Conservation (phyloP, 2,329 filamentous ascomycete genomes). For the Clonostachys sp. region DNA sequence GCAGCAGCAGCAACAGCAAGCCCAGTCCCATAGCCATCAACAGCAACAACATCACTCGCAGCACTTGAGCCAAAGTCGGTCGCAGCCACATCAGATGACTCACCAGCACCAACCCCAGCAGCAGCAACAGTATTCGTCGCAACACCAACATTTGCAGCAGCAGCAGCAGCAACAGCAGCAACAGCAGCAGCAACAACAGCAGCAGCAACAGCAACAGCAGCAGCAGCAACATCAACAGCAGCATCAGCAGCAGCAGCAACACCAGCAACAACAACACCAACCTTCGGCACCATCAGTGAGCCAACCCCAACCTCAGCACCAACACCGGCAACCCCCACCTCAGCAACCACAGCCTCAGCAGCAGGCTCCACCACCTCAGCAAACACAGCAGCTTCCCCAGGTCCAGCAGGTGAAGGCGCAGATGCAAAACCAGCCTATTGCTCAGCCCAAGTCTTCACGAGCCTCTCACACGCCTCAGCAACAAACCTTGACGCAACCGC, state of each 20-base stretch:
- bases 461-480: slow-evolving; percentile 11
- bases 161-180: slow-evolving; percentile 13
- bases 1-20: slow-evolving; percentile 20
- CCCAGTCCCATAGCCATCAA: slow-evolving; percentile 16
- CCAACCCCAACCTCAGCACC: slow-evolving; percentile 17
- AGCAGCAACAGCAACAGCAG: slow-evolving; percentile 25
- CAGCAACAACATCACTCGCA: slow-evolving; percentile 21
- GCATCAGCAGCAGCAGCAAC: slow-evolving; percentile 16
- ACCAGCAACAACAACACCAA: slow-evolving; percentile 19
- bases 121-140: slow-evolving; percentile 13
- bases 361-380: slow-evolving; percentile 3
- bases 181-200: slow-evolving; percentile 16
- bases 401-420: slow-evolving; percentile 12
- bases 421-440: slow-evolving; percentile 9
- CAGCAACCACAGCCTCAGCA: slow-evolving; percentile 18
- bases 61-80: slow-evolving; percentile 23
- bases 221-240: slow-evolving; percentile 17
- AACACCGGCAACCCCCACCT: slow-evolving; percentile 16
- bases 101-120: slow-evolving; percentile 14
- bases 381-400: slow-evolving; percentile 10
- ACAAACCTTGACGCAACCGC: slow-evolving; percentile 6
- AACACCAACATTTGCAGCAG: slow-evolving; percentile 15
- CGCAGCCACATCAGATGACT: slow-evolving; percentile 9
- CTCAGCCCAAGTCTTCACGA: slow-evolving; percentile 7
- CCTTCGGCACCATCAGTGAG: slow-evolving; percentile 11